These are phyloP conservation scores for Cytidiella melzeri DNA, from an alignment of 768 basidiomycete genomes.

Conservation along the genomic window DNA sequence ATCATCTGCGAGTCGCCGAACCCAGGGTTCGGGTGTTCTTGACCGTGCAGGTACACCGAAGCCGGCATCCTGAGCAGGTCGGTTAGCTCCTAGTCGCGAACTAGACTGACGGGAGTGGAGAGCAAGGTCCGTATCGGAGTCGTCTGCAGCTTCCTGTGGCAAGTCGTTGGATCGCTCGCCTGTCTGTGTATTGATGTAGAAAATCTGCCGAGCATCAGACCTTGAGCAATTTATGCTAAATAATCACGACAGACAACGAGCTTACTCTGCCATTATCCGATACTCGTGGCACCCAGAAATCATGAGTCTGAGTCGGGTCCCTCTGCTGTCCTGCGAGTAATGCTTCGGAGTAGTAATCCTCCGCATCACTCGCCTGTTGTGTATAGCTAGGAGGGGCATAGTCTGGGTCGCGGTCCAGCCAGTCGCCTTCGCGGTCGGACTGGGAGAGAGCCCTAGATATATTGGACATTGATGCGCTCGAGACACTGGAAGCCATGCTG, in stretches of 20 bases:
- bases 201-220: slow-evolving; percentile 54
- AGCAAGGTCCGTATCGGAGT: slow-evolving; percentile 59
- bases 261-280: slow-evolving; percentile 77
- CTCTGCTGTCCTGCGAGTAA: not conserved
- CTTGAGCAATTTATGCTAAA: not conserved
- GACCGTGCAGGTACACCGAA: slow-evolving; percentile 56
- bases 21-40: slow-evolving; percentile 78
- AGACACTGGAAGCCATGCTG: slow-evolving; percentile 29
- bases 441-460: slow-evolving; percentile 24
- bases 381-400: slow-evolving; percentile 16
- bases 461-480: not conserved
- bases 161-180: slow-evolving; percentile 79
- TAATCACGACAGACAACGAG: slow-evolving; percentile 9
- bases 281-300: slow-evolving; percentile 90
- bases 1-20: slow-evolving; percentile 27
- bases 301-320: slow-evolving; percentile 38
- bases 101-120: slow-evolving; percentile 43
- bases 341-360: not conserved
- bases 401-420: slow-evolving; percentile 42
- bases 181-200: slow-evolving; percentile 88
- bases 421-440: slow-evolving; percentile 44
- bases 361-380: not conserved
- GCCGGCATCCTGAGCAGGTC: slow-evolving; percentile 41
- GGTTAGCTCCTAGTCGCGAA: slow-evolving; percentile 52
- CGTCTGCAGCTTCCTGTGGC: slow-evolving; percentile 68